These are phyloP conservation scores for Candida peoriensis DNA, from an alignment of 805 yeast species.

Conservation along the genomic window DNA sequence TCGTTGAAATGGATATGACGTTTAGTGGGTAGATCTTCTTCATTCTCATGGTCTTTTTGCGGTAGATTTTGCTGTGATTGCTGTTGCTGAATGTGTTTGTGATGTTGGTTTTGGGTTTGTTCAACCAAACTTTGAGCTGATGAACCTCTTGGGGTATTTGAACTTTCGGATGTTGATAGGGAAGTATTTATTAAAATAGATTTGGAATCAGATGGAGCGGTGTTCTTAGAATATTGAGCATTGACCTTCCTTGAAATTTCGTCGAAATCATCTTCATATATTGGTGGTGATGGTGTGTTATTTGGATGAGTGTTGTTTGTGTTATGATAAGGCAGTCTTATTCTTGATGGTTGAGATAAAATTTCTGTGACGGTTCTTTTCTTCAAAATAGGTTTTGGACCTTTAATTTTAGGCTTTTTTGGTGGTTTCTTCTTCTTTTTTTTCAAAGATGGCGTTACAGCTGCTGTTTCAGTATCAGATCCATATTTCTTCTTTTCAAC, in stretches of 20 bases:
- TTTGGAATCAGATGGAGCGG: neutral
- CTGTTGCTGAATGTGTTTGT: too few species aligned
- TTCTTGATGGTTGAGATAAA: conserved; percentile 49
- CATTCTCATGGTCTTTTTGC: conserved; percentile 2
- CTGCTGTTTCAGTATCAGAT: conserved; percentile 33
- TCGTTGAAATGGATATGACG: conserved; percentile 91
- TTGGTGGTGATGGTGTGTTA: conserved; percentile 21
- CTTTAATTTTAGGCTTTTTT: conserved; percentile 19
- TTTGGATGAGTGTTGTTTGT: conserved; percentile 4
- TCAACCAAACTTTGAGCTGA: neutral
- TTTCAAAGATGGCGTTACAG: conserved; percentile 18
- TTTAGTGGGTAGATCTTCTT: conserved; percentile 1
- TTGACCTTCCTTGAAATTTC: conserved; percentile 22
- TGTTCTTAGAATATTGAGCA: conserved; percentile 19
- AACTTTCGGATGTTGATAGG: neutral
- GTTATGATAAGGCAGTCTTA: conserved; percentile 19
- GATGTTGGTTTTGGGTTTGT: neutral
- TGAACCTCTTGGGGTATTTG: conserved; percentile 2
- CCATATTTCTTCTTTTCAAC: conserved; percentile 30
- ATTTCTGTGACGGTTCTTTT: conserved; percentile 83
- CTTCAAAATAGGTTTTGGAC: conserved; percentile 80
- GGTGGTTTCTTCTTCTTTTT: conserved; percentile 13
- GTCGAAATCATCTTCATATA: conserved; percentile 24
- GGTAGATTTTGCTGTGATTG: conserved; percentile 4
- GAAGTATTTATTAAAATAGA: neutral